Conservation (phyloP, 805 yeast genomes). For the Pichia membranifaciens region DNA sequence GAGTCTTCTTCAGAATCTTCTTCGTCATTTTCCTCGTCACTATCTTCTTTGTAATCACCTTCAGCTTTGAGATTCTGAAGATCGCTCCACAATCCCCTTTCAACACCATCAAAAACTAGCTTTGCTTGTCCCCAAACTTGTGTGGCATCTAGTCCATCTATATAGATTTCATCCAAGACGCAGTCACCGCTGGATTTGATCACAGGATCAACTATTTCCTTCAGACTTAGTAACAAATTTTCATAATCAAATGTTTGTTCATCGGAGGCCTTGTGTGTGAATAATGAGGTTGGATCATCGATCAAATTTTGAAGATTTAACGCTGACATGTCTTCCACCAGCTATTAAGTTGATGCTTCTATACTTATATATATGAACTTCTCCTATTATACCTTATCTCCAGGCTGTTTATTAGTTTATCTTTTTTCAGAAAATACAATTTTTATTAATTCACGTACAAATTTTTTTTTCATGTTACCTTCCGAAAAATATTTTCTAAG, state of each 20-base stretch:
- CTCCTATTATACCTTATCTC: too few relatives aligned
- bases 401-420: too few relatives aligned
- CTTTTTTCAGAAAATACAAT: too few relatives aligned
- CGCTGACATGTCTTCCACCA: not conserved
- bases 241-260: slow-evolving; percentile 7
- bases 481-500: too few relatives aligned
- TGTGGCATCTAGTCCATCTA: slow-evolving; percentile 82
- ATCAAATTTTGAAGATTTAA: slow-evolving; percentile 7
- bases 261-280: not conserved
- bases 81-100: slow-evolving; percentile 51
- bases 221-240: slow-evolving; percentile 11
- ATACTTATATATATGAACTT: too few relatives aligned
- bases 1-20: slow-evolving; percentile 29
- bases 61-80: slow-evolving; percentile 46
- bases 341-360: too few relatives aligned
- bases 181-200: slow-evolving; percentile 37
- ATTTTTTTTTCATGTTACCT: too few relatives aligned
- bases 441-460: too few relatives aligned
- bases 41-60: slow-evolving; percentile 16
- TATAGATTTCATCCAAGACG: slow-evolving; percentile 74
- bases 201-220: slow-evolving; percentile 18
- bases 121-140: slow-evolving; percentile 94
- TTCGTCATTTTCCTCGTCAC: slow-evolving; percentile 23
- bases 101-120: slow-evolving; percentile 73
- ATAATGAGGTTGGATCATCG: slow-evolving; percentile 12